These are phyloP conservation scores for Daucus carota DNA, from an alignment of 129 eudicot genomes.

Conservation along the genomic window DNA sequence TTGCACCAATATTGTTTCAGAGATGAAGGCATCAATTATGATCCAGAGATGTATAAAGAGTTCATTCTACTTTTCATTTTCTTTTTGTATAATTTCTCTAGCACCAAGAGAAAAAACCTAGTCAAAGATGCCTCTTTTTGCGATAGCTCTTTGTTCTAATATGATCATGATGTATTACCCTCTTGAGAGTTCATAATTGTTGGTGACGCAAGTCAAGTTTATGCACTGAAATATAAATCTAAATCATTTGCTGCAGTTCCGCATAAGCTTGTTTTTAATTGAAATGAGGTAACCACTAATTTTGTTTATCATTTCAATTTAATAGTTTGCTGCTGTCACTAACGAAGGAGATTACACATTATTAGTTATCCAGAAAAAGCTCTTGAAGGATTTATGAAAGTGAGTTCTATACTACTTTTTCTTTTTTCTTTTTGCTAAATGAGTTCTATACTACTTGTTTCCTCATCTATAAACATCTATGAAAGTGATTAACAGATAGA, in stretches of 20 bases:
- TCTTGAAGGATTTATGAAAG: no score
- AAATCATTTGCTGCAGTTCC: no score
- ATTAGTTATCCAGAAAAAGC: background rate
- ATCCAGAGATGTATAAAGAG: background rate
- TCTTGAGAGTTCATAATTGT: no score
- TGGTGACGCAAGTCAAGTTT: no score
- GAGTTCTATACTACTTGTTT: background rate
- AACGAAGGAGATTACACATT: background rate
- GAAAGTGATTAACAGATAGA: background rate
- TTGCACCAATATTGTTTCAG: background rate
- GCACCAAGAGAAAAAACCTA: background rate
- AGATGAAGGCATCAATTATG: background rate
- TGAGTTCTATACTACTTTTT: background rate
- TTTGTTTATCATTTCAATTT: background rate
- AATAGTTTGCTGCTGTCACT: background rate
- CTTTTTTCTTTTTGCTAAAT: no score
- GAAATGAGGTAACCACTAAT: background rate
- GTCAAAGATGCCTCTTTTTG: background rate
- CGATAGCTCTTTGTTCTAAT: no score
- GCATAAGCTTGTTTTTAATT: no score
- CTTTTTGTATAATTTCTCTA: background rate
- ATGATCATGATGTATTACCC: no score
- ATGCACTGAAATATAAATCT: no score
- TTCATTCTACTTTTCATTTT: background rate
- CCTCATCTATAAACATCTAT: background rate